A percentile compares a stretch with the other conserved stretches of the same genome.
Conservation (phyloP, 768 basidiomycete genomes). For the Termitomyces eurrhizus region DNA sequence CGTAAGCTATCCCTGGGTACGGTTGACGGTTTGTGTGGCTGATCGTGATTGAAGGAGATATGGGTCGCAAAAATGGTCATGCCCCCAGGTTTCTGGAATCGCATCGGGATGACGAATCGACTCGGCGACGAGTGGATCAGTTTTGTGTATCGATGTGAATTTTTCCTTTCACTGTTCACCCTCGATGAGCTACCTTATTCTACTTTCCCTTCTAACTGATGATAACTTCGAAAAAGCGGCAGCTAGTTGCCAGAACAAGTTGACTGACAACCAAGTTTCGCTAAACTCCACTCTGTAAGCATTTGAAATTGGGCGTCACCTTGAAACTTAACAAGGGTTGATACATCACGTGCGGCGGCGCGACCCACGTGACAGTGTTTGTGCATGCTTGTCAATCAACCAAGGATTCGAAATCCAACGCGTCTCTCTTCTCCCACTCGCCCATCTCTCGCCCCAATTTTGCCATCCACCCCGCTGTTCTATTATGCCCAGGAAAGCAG, state of each 20-base stretch:
- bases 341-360: conserved; percentile 15
- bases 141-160: no score
- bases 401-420: conserved; percentile 18
- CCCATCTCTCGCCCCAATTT: conserved; percentile 12
- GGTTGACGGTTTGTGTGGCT: neutral
- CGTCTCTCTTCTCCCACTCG: conserved; percentile 19
- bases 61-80: neutral
- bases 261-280: neutral
- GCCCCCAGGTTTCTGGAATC: neutral
- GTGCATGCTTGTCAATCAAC: conserved; percentile 20
- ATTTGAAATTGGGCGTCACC: no score
- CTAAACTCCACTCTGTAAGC: neutral
- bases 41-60: no score
- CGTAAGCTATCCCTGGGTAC: neutral
- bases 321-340: neutral
- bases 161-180: no score
- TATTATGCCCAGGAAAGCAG: conserved; percentile 71
- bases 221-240: neutral
- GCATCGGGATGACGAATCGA: neutral
- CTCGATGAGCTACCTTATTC: no score
- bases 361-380: conserved; percentile 23
- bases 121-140: neutral
- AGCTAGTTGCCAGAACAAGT: neutral
- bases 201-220: neutral
- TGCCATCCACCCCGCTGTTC: conserved; percentile 5